These are phyloP conservation scores for Ormosia semicastrata DNA, from an alignment of 306 rosid genomes.

Conservation along the genomic window DNA sequence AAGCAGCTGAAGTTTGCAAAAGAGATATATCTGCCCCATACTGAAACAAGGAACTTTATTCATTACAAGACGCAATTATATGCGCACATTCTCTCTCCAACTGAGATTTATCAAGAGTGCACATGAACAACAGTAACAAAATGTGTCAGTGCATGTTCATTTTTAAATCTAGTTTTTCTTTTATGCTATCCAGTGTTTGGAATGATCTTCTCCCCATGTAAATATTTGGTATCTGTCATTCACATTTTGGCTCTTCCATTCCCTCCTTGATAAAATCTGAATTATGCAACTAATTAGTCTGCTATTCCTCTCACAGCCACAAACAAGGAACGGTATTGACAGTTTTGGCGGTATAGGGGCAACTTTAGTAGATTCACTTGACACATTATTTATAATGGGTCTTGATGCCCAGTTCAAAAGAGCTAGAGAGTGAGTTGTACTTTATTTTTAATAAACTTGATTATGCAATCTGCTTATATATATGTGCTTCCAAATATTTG, in stretches of 20 bases:
- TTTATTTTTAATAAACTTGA: background rate
- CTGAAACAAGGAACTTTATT: background rate
- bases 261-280: background rate
- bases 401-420: conserved; percentile 58
- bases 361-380: conserved; percentile 67
- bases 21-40: background rate
- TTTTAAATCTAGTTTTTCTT: background rate
- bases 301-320: conserved; percentile 53
- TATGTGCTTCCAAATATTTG: background rate
- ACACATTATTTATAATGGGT: conserved; percentile 68
- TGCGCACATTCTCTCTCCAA: background rate
- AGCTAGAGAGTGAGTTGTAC: conserved; percentile 58
- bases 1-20: background rate
- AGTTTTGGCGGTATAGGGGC: conserved; percentile 70
- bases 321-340: conserved; percentile 42
- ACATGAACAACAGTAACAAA: background rate
- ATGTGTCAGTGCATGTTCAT: background rate
- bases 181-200: conserved; percentile 1
- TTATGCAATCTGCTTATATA: background rate
- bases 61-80: background rate
- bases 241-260: background rate
- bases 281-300: conserved; percentile 25
- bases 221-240: background rate
- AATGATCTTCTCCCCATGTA: background rate
- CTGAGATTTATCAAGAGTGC: background rate